Base-by-base conservation (phyloP, 306 rosid species). In the Prunus persica region DNA sequence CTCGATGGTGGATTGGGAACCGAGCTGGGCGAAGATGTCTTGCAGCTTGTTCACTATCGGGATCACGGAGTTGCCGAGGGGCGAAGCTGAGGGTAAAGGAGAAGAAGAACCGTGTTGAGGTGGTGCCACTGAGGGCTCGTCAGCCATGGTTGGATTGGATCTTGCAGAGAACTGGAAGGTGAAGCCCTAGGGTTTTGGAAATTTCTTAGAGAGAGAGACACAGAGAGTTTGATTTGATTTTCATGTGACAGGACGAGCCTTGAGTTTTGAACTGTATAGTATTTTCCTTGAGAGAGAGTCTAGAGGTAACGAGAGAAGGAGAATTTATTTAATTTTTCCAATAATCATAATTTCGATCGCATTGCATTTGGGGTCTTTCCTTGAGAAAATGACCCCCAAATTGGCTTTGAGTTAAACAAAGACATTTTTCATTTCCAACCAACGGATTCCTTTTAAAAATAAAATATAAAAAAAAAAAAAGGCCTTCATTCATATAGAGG, bases 11-110 rank as follows among this genome's bases (percentile, higher is more conserved):
- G 97, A 89, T 54, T 89, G 97, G 87, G 93, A 91, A 0, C 99
- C 98, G 11, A 96, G 87, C 87, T 91, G 92, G 24, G 99, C 78
- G 81, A 96, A 91, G 57, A 96, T 96, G 79, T 96, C 99, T 82
- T 96, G 99, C 18, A 96, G 99, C 77, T 89, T 89, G 82, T 96
- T 96, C 22, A 89, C 97, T 12, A 96, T 73, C 8, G 98, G 94
- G 88, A 96, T 96, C 76, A 96, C 99, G 67, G 87, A 82, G 77
- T 84, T 88, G 4, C 98, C 99, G 6, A 96, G 83, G 3, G 97
- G 93, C 78, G 95, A 74, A 20, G 90, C 47, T 2, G 88, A 46
- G 43, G 86, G 69, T 0, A 89, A 76, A 0, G 91, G 43, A 2
- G 91, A 76, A 0, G 89, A 32, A 0, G 88, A 30, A 11, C 83